Evolutionary conservation across 2,329 filamentous ascomycete species (phyloP), one percentile per base, ranked within the genome.

Genomic region (Beauveria scarabaeidicola): DNA sequence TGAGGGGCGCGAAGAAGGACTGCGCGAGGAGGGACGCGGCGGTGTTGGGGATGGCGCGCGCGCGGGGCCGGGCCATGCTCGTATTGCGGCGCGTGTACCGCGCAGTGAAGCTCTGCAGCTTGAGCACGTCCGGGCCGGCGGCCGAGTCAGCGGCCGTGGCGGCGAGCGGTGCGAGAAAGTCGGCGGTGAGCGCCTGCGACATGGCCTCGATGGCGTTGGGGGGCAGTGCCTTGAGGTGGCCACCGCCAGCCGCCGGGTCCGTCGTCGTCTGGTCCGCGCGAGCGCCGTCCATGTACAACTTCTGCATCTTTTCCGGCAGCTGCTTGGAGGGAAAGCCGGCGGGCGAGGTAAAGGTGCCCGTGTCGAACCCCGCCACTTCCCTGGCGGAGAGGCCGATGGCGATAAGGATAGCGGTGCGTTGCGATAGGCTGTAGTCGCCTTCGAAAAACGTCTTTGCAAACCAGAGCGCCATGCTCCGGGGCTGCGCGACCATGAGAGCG

Each of bases 101-200:
- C 0, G 89, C 90, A 11, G 88, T 93, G 73, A 97, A 96, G 2
- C 88, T 96, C 29, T 90, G 86, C 23, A 97, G 83, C 75, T 97
- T 97, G 50, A 99, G 83, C 6, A 88, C 83, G 64, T 91, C 85
- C 0, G 94, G 92, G 0, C 93, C 91, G 0, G 88, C 87, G 7
- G 85, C 79, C 23, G 86, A 80, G 69, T 97, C 91, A 44, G 91
- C 92, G 2, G 92, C 90, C 61, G 85, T 79, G 41, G 90, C 86
- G 1, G 93, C 91, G 29, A 97, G 76, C 0, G 94, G 94, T 17
- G 86, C 84, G 21, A 97, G 85, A 67, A 96, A 90, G 0, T 80
- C 78, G 27, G 85, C 82, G 5, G 88, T 86, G 52, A 97, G 78
- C 10, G 79, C 80, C 60, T 81, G 80, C 0, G 89, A 82, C 50